These are phyloP conservation scores for Coccomyxa sp. DNA, from an alignment of 139 green algal species.

Conservation along the genomic window DNA sequence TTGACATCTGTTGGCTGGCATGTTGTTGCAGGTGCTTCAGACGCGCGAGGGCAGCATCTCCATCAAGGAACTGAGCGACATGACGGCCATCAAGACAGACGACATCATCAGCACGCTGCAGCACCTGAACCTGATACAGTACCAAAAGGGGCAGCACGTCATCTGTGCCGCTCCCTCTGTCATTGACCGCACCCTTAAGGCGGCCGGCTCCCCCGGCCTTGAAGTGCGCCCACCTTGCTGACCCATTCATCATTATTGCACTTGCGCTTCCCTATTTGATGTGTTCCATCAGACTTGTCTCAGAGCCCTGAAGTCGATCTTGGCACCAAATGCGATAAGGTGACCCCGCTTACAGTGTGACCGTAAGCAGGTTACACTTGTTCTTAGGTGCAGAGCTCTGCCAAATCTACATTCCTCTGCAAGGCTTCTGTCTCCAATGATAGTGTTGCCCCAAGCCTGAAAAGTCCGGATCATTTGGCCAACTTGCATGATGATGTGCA, in stretches of 20 bases:
- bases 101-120: constrained; percentile 94
- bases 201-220: constrained; percentile 61
- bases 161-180: constrained; percentile 58
- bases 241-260: not conserved
- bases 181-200: constrained; percentile 70
- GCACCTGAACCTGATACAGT: constrained; percentile 83
- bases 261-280: no score
- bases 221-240: constrained; percentile 27
- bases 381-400: not conserved
- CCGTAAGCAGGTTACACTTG: not conserved
- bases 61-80: constrained; percentile 89
- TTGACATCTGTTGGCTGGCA: not conserved
- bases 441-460: not conserved
- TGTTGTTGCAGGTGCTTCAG: constrained; percentile 54
- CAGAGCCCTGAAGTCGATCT: not conserved
- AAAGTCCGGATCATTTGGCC: not conserved
- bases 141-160: constrained; percentile 87
- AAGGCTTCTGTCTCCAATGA: not conserved
- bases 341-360: no score
- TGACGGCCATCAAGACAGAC: constrained; percentile 94
- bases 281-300: not conserved
- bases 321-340: not conserved
- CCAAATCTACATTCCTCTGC: not conserved
- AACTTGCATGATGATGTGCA: not conserved
- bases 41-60: constrained; percentile 64